Percentiles rank a stretch among this genome's conserved stretches.
phyloP scores from a whole-genome alignment of 108 stramenopile species.

The Fragilariopsis cylindrus region DNA sequence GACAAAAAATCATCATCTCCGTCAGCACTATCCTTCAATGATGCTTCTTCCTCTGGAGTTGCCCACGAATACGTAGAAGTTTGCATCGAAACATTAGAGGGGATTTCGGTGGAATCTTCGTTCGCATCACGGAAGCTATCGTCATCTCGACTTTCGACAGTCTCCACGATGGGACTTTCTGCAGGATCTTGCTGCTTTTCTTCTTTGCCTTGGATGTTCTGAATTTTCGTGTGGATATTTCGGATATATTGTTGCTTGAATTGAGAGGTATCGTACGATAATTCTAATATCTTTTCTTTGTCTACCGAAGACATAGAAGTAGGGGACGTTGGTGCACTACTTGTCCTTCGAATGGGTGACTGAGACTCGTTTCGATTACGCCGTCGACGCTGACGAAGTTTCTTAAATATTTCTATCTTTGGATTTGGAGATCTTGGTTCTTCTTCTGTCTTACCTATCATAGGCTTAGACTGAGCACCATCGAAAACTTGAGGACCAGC shows the following conservation, averaged over 20 bases:
- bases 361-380: background rate
- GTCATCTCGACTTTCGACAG: background rate
- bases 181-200: too few species aligned
- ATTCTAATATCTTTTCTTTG: background rate
- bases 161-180: background rate
- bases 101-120: too few species aligned
- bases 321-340: background rate
- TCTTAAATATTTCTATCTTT: background rate
- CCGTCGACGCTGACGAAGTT: background rate
- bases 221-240: background rate
- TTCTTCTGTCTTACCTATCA: too few species aligned
- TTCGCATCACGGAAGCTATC: background rate
- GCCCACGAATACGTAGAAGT: background rate
- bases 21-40: too few species aligned
- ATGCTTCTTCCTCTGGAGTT: background rate
- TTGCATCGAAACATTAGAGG: too few species aligned
- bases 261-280: slow-evolving; percentile 6
- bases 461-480: too few species aligned
- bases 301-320: background rate
- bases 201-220: background rate
- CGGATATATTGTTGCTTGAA: background rate
- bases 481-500: too few species aligned
- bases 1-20: too few species aligned
- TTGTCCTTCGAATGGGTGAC: background rate
- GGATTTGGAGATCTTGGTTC: background rate